These are phyloP conservation scores for Neoboletus subvelutipes DNA, from an alignment of 768 basidiomycete genomes.

Conservation along the genomic window DNA sequence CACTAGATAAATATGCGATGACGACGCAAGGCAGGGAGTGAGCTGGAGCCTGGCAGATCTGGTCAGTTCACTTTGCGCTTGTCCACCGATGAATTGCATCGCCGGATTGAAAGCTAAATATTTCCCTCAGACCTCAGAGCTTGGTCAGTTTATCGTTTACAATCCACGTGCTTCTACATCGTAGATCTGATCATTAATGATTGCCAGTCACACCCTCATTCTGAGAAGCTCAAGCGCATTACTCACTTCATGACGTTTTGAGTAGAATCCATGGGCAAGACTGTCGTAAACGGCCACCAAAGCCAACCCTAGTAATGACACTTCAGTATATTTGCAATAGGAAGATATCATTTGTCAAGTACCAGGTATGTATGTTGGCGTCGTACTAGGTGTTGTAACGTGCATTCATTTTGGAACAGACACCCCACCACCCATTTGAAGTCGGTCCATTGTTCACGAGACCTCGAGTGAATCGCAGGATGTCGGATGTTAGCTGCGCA, in stretches of 20 bases:
- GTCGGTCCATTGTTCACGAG: not conserved
- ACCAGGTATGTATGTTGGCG: not conserved
- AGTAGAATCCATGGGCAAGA: not conserved
- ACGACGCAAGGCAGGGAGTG: not conserved
- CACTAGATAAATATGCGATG: not conserved
- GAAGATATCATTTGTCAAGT: not conserved
- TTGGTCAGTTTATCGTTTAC: not conserved
- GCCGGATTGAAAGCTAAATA: not conserved
- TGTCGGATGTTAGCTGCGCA: not conserved
- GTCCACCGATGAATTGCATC: not conserved
- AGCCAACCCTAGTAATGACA: not conserved
- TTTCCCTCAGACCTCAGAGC: not conserved
- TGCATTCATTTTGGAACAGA: not conserved
- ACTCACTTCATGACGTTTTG: not conserved
- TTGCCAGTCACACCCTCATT: too few species aligned
- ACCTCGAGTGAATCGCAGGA: not conserved
- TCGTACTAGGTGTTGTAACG: not conserved
- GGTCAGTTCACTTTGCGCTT: not conserved
- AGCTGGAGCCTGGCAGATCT: not conserved
- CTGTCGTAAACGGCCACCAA: not conserved
- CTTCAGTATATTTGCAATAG: not conserved
- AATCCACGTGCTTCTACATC: not conserved
- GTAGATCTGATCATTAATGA: constrained; percentile 5
- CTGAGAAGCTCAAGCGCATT: not conserved
- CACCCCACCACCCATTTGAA: not conserved